Percentiles rank a stretch among this genome's conserved stretches.
These are phyloP conservation scores for Afroboletus lepidellus DNA, from an alignment of 1,284 basidiomycete genomes.

Conservation along the genomic window DNA sequence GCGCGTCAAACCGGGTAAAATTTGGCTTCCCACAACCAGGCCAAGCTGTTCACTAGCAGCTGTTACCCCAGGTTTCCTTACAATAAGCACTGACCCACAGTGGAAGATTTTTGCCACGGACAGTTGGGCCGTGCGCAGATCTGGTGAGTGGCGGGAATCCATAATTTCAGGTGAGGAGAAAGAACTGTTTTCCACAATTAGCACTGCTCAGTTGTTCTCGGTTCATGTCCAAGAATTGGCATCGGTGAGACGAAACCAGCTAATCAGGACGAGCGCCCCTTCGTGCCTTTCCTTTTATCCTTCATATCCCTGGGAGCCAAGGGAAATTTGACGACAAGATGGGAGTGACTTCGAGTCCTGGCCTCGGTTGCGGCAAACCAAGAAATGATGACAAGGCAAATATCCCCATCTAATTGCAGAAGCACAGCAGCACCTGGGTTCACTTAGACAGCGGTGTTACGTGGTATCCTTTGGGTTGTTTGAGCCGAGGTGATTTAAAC, in stretches of 20 bases:
- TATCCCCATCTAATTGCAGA: background rate
- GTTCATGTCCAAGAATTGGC: background rate
- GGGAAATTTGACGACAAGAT: background rate
- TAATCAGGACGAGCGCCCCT: slow-evolving; percentile 3
- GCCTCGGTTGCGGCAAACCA: background rate
- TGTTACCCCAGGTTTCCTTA: no score
- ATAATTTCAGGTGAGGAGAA: no score
- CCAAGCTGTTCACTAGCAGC: no score
- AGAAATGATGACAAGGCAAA: background rate
- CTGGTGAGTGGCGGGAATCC: no score
- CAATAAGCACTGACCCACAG: no score
- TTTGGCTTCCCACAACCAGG: no score
- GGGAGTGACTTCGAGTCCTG: background rate
- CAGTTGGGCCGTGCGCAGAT: no score
- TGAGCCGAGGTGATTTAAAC: slow-evolving; percentile 1
- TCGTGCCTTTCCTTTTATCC: background rate
- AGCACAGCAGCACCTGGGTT: background rate
- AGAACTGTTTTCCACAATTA: no score
- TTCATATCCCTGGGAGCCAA: slow-evolving; percentile 13
- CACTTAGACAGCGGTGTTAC: background rate
- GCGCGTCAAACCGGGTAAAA: no score
- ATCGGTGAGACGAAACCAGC: slow-evolving; percentile 14
- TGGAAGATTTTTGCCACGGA: no score
- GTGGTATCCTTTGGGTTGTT: background rate
- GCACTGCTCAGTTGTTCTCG: no score